These are phyloP conservation scores for Suillus subalutaceus DNA, from an alignment of 768 basidiomycete species.

Conservation along the genomic window DNA sequence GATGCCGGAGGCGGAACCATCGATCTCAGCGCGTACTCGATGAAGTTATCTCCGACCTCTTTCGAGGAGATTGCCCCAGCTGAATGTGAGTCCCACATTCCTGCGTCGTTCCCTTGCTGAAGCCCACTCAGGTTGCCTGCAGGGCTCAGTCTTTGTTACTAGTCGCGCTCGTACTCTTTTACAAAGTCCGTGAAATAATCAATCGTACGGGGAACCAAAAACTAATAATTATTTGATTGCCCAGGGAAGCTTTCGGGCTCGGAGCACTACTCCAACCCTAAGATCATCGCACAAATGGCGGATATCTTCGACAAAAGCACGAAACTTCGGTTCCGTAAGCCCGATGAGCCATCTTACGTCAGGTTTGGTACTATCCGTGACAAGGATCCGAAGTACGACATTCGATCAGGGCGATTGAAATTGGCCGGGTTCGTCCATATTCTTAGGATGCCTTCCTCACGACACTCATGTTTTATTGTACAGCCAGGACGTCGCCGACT, in stretches of 20 bases:
- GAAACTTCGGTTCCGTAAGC: slow-evolving; percentile 42
- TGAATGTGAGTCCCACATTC: slow-evolving; percentile 24
- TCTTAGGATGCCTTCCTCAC: neutral
- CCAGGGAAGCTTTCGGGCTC: slow-evolving; percentile 35
- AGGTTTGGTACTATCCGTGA: slow-evolving; percentile 41
- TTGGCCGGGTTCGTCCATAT: slow-evolving; percentile 35
- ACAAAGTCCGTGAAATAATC: slow-evolving; percentile 28
- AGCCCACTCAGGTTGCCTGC: slow-evolving; percentile 33
- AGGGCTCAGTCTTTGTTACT: slow-evolving; percentile 41
- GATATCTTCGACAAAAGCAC: slow-evolving; percentile 38
- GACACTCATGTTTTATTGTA: neutral
- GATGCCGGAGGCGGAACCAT: slow-evolving; percentile 49
- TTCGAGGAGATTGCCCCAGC: slow-evolving; percentile 39
- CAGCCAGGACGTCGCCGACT: slow-evolving; percentile 39
- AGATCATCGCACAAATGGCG: slow-evolving; percentile 36
- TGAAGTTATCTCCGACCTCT: slow-evolving; percentile 23
- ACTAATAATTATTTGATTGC: neutral
- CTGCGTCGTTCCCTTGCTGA: neutral
- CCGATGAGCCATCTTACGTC: slow-evolving; percentile 36
- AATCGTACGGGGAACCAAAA: too few relatives aligned
- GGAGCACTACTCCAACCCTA: slow-evolving; percentile 23
- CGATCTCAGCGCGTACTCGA: slow-evolving; percentile 40
- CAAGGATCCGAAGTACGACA: slow-evolving; percentile 35
- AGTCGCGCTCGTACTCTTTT: slow-evolving; percentile 31
- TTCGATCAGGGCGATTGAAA: slow-evolving; percentile 40